A percentile compares a stretch with the other conserved stretches of the same genome.
These are phyloP conservation scores for Hyphopichia burtonii DNA, from an alignment of 1,139 yeast species.

Conservation along the genomic window DNA sequence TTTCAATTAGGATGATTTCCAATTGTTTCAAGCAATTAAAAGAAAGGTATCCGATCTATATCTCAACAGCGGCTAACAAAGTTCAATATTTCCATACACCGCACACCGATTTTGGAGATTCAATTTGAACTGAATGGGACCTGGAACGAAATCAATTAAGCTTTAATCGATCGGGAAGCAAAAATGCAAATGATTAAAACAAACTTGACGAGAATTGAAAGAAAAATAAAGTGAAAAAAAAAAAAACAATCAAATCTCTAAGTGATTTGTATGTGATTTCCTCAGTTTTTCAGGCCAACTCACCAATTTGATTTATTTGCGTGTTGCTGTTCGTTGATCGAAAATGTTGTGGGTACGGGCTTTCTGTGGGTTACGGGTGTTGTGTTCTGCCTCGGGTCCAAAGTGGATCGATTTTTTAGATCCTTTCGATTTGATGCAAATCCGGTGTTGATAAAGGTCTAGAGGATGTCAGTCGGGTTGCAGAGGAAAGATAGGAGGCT, in stretches of 20 bases:
- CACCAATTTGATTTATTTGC: conserved; percentile 1
- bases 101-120: neutral
- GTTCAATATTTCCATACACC: neutral
- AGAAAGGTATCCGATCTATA: neutral
- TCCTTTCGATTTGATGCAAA: no score
- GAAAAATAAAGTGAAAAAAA: neutral
- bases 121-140: neutral
- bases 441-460: neutral
- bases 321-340: no score
- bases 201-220: neutral
- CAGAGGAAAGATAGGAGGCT: neutral
- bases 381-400: no score
- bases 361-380: no score
- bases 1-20: neutral
- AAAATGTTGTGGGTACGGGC: no score
- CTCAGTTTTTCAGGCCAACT: conserved; percentile 5
- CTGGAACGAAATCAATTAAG: neutral
- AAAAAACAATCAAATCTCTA: no score
- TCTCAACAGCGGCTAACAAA: neutral
- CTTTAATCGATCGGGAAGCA: neutral
- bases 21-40: neutral
- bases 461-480: neutral
- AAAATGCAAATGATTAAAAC: neutral
- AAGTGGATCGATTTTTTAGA: no score
- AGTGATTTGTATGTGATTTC: no score